Evolutionary conservation across 257 asterid genomes (phyloP).

Genomic region (Thymus quinquecostatus): DNA sequence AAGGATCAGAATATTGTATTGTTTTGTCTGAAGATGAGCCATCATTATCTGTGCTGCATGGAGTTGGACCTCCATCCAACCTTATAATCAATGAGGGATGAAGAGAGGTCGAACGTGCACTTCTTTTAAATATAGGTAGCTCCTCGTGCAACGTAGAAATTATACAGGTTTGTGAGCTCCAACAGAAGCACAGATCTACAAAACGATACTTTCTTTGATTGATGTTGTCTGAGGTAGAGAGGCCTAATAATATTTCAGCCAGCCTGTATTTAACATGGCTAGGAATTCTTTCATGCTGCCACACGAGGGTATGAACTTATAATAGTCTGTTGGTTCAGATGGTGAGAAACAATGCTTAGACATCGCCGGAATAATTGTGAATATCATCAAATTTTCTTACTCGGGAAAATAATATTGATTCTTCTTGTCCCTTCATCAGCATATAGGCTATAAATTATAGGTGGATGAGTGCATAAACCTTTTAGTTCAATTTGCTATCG

Average conservation of each 20-base stretch:
- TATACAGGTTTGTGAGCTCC: background rate
- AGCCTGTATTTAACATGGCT: background rate
- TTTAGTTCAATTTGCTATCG: background rate
- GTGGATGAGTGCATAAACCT: background rate
- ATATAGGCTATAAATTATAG: background rate
- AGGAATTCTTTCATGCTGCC: too few relatives aligned
- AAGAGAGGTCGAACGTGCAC: background rate
- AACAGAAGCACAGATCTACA: slow-evolving; percentile 11
- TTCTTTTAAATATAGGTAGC: background rate
- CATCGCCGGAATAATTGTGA: slow-evolving; percentile 18
- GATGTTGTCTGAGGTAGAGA: too few relatives aligned
- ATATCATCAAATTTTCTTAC: slow-evolving; percentile 8
- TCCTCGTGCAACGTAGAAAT: background rate
- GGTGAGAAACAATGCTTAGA: slow-evolving; percentile 28
- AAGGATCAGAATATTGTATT: background rate
- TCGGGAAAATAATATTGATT: background rate
- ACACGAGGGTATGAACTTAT: background rate
- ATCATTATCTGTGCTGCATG: background rate
- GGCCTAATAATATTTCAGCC: background rate
- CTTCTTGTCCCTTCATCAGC: background rate
- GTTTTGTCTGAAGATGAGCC: slow-evolving; percentile 6
- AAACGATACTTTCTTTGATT: background rate
- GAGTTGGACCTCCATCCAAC: background rate
- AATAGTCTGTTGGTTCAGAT: background rate
- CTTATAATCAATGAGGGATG: slow-evolving; percentile 9